phyloP scores from a whole-genome alignment of 2,329 filamentous ascomycete genomes.

The Metarhizium brunneum region DNA sequence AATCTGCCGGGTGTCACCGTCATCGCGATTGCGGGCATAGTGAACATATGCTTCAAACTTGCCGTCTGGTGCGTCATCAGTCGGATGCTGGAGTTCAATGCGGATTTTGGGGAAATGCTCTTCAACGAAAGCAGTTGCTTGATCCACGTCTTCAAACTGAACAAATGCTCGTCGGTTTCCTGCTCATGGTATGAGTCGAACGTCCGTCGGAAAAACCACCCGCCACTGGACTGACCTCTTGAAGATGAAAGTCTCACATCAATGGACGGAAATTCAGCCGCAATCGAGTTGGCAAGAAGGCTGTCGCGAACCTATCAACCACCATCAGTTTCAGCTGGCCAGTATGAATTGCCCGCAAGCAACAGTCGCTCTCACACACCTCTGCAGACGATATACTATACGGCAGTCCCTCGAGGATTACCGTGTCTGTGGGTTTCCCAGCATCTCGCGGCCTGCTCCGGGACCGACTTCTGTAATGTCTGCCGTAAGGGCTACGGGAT shows the following conservation, averaged over 20 bases:
- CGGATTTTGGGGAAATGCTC: conserved; percentile 31
- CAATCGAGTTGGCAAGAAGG: conserved; percentile 23
- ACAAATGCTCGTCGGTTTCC: conserved; percentile 32
- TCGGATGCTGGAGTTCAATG: conserved; percentile 25
- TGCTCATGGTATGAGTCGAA: conserved; percentile 15
- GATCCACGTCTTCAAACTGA: conserved; percentile 29
- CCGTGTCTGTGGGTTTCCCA: conserved; percentile 36
- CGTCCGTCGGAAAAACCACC: not conserved
- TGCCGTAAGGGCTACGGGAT: conserved; percentile 18
- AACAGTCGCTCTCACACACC: conserved; percentile 21
- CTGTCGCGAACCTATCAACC: conserved; percentile 25
- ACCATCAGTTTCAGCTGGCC: not conserved
- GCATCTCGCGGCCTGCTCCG: conserved; percentile 26
- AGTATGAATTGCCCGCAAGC: not conserved
- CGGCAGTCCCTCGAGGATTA: conserved; percentile 47
- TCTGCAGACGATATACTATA: conserved; percentile 38
- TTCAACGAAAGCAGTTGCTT: conserved; percentile 32
- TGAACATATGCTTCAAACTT: conserved; percentile 29
- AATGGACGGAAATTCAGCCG: conserved; percentile 26
- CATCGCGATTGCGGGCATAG: conserved; percentile 29
- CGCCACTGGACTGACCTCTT: conserved; percentile 16
- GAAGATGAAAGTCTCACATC: conserved; percentile 29
- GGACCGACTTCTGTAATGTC: conserved; percentile 22
- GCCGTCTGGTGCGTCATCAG: conserved; percentile 30
- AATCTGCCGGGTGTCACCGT: conserved; percentile 18